phyloP scores from a whole-genome alignment of 306 rosid species.

The Vigna hirtella region DNA sequence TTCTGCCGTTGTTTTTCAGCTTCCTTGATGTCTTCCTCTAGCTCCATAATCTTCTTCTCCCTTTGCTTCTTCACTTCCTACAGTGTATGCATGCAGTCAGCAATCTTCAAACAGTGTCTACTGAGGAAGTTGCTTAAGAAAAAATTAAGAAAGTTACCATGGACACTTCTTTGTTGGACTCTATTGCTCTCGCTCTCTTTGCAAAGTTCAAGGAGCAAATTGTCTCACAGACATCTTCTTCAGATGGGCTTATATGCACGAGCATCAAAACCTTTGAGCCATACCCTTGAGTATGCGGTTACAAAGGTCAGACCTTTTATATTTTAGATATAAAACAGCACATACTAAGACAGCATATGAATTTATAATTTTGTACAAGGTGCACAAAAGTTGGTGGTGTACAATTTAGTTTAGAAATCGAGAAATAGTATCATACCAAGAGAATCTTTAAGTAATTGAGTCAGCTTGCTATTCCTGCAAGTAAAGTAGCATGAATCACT shows the following conservation, averaged over 20 bases:
- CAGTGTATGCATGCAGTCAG: constrained; percentile 36
- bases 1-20: constrained; percentile 63
- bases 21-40: constrained; percentile 75
- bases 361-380: constrained; percentile 1
- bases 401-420: constrained; percentile 31
- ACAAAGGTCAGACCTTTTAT: constrained; percentile 31
- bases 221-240: constrained; percentile 84
- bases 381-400: constrained; percentile 9
- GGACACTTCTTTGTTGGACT: constrained; percentile 67
- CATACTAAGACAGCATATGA: not conserved
- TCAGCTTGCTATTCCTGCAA: constrained; percentile 98
- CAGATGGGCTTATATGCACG: constrained; percentile 86
- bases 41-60: constrained; percentile 68
- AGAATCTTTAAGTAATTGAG: constrained; percentile 94
- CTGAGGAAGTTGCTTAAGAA: constrained; percentile 24
- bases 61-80: constrained; percentile 83
- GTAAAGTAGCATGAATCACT: constrained; percentile 36
- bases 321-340: not conserved
- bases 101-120: constrained; percentile 34
- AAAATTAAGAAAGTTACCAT: constrained; percentile 57
- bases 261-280: constrained; percentile 95
- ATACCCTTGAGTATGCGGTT: constrained; percentile 61
- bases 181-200: constrained; percentile 81
- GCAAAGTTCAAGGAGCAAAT: constrained; percentile 89
- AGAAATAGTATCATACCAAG: constrained; percentile 62